These are phyloP conservation scores for Pogostemon cablin DNA, from an alignment of 257 asterid genomes.

Conservation along the genomic window DNA sequence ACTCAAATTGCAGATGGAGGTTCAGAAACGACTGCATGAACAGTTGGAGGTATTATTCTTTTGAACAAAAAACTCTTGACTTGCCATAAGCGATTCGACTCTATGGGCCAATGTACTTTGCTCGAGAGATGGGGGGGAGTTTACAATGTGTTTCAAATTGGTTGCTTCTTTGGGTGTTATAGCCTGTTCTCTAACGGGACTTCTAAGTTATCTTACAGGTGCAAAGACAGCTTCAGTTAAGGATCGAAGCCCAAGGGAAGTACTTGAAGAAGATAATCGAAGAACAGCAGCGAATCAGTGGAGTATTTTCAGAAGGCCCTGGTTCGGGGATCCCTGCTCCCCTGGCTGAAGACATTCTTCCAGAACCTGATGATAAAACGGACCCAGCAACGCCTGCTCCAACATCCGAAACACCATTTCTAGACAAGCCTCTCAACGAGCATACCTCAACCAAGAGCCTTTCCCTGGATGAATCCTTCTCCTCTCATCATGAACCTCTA, in stretches of 20 bases:
- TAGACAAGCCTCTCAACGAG: constrained; percentile 56
- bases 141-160: neutral
- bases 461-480: constrained; percentile 73
- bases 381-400: constrained; percentile 87
- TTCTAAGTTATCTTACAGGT: constrained; percentile 52
- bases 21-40: constrained; percentile 95
- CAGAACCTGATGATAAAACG: constrained; percentile 56
- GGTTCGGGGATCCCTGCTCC: constrained; percentile 50
- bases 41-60: constrained; percentile 78
- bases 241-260: constrained; percentile 98
- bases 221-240: constrained; percentile 89
- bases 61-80: neutral
- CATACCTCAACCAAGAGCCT: constrained; percentile 54
- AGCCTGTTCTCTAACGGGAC: neutral
- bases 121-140: neutral
- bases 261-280: constrained; percentile 93
- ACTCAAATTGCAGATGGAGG: constrained; percentile 99
- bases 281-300: constrained; percentile 86
- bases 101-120: no score
- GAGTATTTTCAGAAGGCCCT: constrained; percentile 72
- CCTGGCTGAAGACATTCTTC: constrained; percentile 42
- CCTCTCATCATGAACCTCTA: constrained; percentile 78
- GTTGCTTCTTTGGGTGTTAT: constrained; percentile 16
- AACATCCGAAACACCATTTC: constrained; percentile 63
- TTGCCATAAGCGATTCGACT: no score